Evolutionary conservation across 805 yeast genomes (phyloP), one percentile per base, ranked within the genome.

Genomic region (Myxozyma mucilagina): DNA sequence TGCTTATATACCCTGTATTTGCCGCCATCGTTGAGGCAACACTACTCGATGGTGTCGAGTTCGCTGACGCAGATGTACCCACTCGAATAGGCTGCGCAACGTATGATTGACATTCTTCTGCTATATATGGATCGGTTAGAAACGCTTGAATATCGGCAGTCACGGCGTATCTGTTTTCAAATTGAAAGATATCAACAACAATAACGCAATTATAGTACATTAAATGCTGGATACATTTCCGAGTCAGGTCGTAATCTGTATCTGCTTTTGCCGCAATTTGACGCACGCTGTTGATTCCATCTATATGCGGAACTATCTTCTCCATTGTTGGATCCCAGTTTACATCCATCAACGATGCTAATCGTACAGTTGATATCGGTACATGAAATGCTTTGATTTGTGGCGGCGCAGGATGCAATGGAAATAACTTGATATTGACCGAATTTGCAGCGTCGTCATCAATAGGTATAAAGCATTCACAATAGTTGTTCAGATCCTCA

Each of bases 271-370:
- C 83, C 18, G 96, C 84, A 42, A 96, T 93, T 57, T 82, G 80
- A 41, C 84, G 79, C 18, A 94, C 84, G 5, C 94, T 89, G 72
- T 93, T 93, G 52, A 91, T 79, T 1, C 99, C 99, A 69, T 94
- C 84, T 53, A 94, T 90, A 67, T 79, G 87, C 0, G 97, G 97
- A 10, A 90, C 75, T 29, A 94, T 89, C 55, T 88, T 87, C 49
- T 90, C 78, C 94, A 94, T 87, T 1, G 98, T 93, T 1, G 97
- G 97, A 73, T 94, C 99, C 97, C 99, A 94, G 69, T 89, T 87
- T 8, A 89, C 87, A 73, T 94, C 99, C 47, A 90, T 86, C 63
- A 94, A 78, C 42, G 82, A 76, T 34, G 81, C 80, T 38, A 94
- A 76, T 55, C 85, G 84, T 0, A 94, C 96, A 0, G 93, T 86